These are phyloP conservation scores for Euphorbia tirucalli DNA, from an alignment of 345 rosid species.

Conservation along the genomic window DNA sequence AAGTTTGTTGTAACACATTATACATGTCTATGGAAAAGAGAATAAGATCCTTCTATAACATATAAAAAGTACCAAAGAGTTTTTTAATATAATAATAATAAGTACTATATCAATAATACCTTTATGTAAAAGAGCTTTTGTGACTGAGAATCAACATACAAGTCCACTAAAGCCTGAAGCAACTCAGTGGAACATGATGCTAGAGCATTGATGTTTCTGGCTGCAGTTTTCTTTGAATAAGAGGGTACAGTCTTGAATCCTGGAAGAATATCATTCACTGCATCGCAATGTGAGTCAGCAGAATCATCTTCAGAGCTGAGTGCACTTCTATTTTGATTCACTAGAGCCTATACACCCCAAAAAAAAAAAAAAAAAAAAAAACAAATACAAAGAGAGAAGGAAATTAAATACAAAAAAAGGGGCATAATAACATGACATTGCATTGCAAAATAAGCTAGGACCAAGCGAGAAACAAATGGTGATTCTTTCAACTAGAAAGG, in stretches of 20 bases:
- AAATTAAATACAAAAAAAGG: neutral
- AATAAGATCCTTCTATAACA: neutral
- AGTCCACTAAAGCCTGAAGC: slow-evolving; percentile 66
- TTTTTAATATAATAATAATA: neutral
- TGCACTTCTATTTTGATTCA: slow-evolving; percentile 61
- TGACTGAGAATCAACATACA: slow-evolving; percentile 45
- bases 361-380: too few relatives aligned
- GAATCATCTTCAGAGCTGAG: slow-evolving; percentile 32
- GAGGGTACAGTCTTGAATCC: slow-evolving; percentile 33
- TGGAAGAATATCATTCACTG: slow-evolving; percentile 30
- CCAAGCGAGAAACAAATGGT: slow-evolving; percentile 6
- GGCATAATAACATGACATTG: neutral
- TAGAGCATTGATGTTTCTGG: slow-evolving; percentile 61
- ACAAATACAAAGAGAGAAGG: slow-evolving; percentile 3
- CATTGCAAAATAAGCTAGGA: neutral
- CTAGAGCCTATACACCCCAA: slow-evolving; percentile 48
- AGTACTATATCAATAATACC: slow-evolving; percentile 35
- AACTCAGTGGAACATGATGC: slow-evolving; percentile 60
- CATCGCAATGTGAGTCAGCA: slow-evolving; percentile 24
- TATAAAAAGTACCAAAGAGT: neutral
- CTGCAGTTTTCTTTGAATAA: slow-evolving; percentile 69
- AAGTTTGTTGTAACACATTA: neutral
- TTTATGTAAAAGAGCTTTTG: slow-evolving; percentile 56
- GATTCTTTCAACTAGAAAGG: neutral
- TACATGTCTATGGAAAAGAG: neutral